These are phyloP conservation scores for Suhomyces yuchorum DNA, from an alignment of 1,139 yeast genomes.

Conservation along the genomic window DNA sequence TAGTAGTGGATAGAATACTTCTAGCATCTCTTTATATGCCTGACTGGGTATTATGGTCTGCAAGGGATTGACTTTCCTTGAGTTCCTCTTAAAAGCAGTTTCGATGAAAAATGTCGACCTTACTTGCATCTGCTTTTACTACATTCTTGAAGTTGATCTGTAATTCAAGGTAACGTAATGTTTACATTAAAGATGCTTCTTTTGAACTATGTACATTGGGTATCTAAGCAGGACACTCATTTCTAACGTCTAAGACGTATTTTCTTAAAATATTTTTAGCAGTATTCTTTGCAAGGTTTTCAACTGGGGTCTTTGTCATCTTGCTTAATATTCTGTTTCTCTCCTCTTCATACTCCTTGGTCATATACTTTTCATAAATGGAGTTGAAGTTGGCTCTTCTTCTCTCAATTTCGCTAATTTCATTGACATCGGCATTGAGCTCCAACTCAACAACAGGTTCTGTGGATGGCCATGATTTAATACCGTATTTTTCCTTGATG, in stretches of 20 bases:
- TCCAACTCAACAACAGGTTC: conserved; percentile 42
- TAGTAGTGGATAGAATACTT: no score
- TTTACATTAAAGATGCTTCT: conserved; percentile 2
- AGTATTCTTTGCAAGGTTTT: conserved; percentile 43
- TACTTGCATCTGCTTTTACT: no score
- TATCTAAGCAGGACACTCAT: conserved; percentile 36
- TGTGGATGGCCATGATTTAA: conserved; percentile 62
- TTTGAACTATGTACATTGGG: conserved; percentile 6
- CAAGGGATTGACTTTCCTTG: no score
- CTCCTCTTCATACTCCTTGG: conserved; percentile 30
- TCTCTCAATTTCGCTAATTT: conserved; percentile 32
- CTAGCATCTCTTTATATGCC: no score
- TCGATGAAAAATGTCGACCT: no score
- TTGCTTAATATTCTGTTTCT: conserved; percentile 31
- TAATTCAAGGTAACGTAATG: no score
- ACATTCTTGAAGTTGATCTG: no score
- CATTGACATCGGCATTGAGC: conserved; percentile 37
- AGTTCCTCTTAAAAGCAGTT: no score
- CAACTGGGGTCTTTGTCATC: conserved; percentile 27
- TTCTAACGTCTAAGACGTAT: conserved; percentile 42
- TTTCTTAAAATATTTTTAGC: conserved; percentile 57
- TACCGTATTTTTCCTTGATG: conserved; percentile 54
- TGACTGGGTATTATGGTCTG: no score
- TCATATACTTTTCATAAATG: conserved; percentile 38
- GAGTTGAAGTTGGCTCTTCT: conserved; percentile 34